Evolutionary conservation across 225 moss, liverwort and hornwort genomes (phyloP).

Genomic region (Climacium dendroides): DNA sequence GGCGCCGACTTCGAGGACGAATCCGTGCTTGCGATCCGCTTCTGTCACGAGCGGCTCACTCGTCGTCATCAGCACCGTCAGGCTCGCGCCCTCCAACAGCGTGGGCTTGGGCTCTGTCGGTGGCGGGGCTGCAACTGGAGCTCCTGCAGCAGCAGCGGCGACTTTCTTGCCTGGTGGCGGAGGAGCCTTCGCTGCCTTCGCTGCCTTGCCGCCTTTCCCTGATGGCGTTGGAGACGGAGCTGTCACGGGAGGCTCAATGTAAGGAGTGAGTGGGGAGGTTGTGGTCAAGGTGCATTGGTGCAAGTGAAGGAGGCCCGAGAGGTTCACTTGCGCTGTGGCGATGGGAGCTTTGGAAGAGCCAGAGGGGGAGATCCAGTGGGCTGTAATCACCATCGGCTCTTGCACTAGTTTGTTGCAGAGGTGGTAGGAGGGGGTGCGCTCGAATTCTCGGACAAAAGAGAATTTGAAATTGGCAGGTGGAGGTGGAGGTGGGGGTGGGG

Average conservation of each 20-base stretch:
- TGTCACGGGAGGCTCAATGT: background rate
- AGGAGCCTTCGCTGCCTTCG: background rate
- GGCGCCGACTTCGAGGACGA: constrained; percentile 36
- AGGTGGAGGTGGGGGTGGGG: background rate
- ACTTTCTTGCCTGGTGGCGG: constrained; percentile 2
- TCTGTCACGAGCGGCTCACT: constrained; percentile 47
- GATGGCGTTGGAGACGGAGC: background rate
- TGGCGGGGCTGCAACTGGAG: background rate
- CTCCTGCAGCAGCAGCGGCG: too few relatives aligned
- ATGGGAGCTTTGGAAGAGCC: constrained; percentile 30
- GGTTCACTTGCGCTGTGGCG: constrained; percentile 31
- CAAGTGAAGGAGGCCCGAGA: constrained; percentile 25
- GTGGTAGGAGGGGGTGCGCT: constrained; percentile 39
- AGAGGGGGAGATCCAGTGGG: constrained; percentile 61
- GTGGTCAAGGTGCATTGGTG: constrained; percentile 8
- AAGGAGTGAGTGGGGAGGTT: background rate
- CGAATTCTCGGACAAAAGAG: constrained; percentile 27
- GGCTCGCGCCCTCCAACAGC: constrained; percentile 27
- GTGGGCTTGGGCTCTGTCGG: constrained; percentile 20
- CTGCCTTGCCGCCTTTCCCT: background rate
- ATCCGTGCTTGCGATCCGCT: constrained; percentile 31
- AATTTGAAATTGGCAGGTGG: constrained; percentile 19
- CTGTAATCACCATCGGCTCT: constrained; percentile 37
- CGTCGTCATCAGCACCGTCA: constrained; percentile 31
- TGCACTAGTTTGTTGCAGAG: constrained; percentile 50